Percentiles rank a stretch among this genome's conserved stretches.
phyloP scores from a whole-genome alignment of 1,284 basidiomycete genomes.

The Cutaneotrichosporon sp. region DNA sequence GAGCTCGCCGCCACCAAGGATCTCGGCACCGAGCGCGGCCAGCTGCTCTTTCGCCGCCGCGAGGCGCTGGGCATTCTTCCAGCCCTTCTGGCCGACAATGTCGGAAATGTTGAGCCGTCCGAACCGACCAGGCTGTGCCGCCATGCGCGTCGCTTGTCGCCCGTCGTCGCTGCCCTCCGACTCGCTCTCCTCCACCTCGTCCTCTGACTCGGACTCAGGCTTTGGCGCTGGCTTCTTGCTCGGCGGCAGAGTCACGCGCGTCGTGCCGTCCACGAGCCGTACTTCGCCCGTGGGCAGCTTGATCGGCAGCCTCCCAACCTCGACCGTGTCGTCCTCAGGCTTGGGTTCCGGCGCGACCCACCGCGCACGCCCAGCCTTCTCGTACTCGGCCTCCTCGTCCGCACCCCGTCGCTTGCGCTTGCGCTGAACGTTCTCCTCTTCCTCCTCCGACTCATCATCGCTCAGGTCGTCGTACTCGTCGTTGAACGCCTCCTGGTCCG shows the following conservation, averaged over 20 bases:
- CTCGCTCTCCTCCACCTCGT: constrained; percentile 49
- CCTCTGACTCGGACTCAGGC: constrained; percentile 47
- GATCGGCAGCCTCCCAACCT: constrained; percentile 71
- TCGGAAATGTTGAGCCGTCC: constrained; percentile 73
- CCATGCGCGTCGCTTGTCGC: constrained; percentile 43
- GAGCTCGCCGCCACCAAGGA: constrained; percentile 63
- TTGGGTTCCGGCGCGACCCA: constrained; percentile 29
- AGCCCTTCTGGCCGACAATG: constrained; percentile 55
- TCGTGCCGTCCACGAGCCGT: constrained; percentile 49
- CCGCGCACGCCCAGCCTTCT: constrained; percentile 27
- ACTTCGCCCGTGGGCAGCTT: constrained; percentile 75
- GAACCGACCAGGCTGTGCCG: constrained; percentile 54
- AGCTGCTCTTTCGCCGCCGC: constrained; percentile 84
- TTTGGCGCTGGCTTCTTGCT: constrained; percentile 37
- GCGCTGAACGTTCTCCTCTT: constrained; percentile 7
- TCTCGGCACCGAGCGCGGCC: constrained; percentile 80
- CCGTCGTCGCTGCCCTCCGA: constrained; percentile 51
- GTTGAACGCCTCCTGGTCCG: constrained; percentile 19
- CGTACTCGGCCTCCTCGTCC: constrained; percentile 44
- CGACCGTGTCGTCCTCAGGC: constrained; percentile 31
- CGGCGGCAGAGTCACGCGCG: constrained; percentile 48
- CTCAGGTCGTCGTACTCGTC: constrained; percentile 17
- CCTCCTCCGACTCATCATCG: constrained; percentile 21
- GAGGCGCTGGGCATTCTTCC: constrained; percentile 63
- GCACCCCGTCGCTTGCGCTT: constrained; percentile 27